Evolutionary conservation across 352 stramenopile species (phyloP).

Genomic region (Phytopythium mirpurense): DNA sequence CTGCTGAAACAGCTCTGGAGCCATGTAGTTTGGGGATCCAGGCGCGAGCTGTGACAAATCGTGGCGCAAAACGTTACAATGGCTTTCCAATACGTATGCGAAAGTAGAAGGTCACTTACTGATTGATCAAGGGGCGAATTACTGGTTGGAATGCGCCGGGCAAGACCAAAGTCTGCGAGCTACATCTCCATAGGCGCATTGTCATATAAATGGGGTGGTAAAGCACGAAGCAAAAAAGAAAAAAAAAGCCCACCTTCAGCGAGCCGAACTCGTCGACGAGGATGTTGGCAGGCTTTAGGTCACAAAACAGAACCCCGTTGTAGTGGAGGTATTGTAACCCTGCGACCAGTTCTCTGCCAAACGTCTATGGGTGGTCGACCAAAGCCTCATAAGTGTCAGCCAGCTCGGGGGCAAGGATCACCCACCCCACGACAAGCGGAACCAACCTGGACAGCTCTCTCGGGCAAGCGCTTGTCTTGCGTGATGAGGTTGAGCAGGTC

Average conservation of each 20-base stretch:
- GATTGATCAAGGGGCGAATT: constrained; percentile 20
- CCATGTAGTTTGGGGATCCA: constrained; percentile 90
- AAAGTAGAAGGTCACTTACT: constrained; percentile 20
- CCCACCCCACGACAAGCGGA: background rate
- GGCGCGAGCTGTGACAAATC: constrained; percentile 31
- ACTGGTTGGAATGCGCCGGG: constrained; percentile 69
- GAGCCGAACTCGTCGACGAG: constrained; percentile 92
- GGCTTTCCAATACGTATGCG: background rate
- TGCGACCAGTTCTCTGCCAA: constrained; percentile 67
- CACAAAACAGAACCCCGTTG: constrained; percentile 87
- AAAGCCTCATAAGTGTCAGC: background rate
- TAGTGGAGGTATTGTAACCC: constrained; percentile 88
- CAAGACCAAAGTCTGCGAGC: constrained; percentile 88
- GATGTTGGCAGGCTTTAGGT: constrained; percentile 89
- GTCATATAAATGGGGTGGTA: background rate
- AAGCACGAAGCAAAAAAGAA: no score
- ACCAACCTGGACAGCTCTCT: constrained; percentile 62
- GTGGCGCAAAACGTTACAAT: background rate
- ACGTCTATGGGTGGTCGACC: constrained; percentile 35
- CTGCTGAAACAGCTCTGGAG: constrained; percentile 87
- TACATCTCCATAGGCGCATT: constrained; percentile 12
- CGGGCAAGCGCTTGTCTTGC: constrained; percentile 82
- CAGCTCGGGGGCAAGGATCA: background rate
- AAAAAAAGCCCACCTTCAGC: constrained; percentile 48
- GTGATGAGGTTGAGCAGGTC: constrained; percentile 89